phyloP scores from a whole-genome alignment of 2,329 filamentous ascomycete species.

The Paecilomyces dactylethromorphus region DNA sequence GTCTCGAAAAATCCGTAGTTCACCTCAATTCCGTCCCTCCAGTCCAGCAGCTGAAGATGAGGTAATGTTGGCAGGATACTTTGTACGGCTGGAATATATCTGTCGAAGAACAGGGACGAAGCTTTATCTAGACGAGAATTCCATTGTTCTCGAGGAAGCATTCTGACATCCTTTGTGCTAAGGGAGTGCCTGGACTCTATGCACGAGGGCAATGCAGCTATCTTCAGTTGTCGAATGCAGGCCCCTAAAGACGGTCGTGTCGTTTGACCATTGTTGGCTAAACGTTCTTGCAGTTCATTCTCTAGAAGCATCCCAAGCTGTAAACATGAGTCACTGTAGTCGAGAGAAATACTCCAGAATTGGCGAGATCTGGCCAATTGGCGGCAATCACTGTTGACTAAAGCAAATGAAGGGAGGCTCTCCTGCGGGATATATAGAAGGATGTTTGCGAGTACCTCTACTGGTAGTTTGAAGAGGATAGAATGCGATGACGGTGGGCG shows the following conservation, averaged over 20 bases:
- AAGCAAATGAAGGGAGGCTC: slow-evolving; percentile 1
- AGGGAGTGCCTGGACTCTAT: not conserved
- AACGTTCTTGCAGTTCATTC: not conserved
- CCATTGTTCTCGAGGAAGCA: not conserved
- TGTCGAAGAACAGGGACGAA: not conserved
- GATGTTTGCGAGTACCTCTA: slow-evolving; percentile 1
- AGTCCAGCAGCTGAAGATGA: slow-evolving; percentile 1
- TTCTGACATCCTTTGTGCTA: not conserved
- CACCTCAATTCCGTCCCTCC: not conserved
- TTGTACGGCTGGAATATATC: not conserved
- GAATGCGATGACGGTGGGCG: not conserved
- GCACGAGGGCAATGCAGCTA: slow-evolving; percentile 7
- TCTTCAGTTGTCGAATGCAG: slow-evolving; percentile 6
- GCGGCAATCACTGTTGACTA: slow-evolving; percentile 4
- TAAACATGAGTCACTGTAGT: not conserved
- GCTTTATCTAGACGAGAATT: not conserved
- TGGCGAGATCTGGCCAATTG: slow-evolving; percentile 5
- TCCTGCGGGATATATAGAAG: not conserved
- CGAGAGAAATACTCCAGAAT: not conserved
- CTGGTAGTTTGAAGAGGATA: slow-evolving; percentile 1
- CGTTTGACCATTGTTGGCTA: not conserved
- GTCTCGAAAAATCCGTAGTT: not conserved
- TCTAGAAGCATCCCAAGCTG: not conserved
- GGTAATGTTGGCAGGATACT: not conserved
- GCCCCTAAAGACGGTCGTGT: slow-evolving; percentile 2